These are phyloP conservation scores for Talaromyces sp. DNA, from an alignment of 2,329 filamentous ascomycete genomes.

Conservation along the genomic window DNA sequence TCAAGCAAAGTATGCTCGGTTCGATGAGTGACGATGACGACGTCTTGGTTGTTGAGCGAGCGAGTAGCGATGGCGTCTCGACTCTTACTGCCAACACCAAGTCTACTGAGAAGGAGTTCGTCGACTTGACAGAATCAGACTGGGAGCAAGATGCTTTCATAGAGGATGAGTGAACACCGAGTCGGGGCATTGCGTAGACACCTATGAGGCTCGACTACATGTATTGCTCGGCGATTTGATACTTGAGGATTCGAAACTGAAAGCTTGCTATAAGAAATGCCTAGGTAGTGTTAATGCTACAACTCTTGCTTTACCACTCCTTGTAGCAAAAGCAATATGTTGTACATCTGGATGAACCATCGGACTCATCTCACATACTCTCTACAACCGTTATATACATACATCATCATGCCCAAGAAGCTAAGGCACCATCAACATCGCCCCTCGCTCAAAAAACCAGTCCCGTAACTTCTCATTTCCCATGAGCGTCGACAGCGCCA, in stretches of 20 bases:
- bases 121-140: background rate
- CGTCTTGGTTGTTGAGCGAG: background rate
- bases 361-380: background rate
- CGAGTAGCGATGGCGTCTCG: background rate
- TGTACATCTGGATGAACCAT: background rate
- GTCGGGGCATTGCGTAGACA: background rate
- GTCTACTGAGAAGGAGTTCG: background rate
- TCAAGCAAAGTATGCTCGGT: background rate
- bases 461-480: conserved; percentile 26
- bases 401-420: background rate
- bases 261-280: background rate
- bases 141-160: conserved; percentile 3
- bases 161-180: background rate
- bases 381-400: background rate
- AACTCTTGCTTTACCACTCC: background rate
- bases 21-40: background rate
- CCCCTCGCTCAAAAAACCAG: conserved; percentile 25
- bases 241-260: background rate
- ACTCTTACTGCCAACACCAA: background rate
- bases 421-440: background rate
- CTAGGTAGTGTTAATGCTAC: background rate
- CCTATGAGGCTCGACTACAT: background rate
- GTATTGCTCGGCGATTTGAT: background rate
- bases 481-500: conserved; percentile 27
- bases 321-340: background rate